Percentiles rank a stretch among this genome's conserved stretches.
These are phyloP conservation scores for Dactylis glomerata DNA, from an alignment of 176 grass and related monocot genomes.

Conservation along the genomic window DNA sequence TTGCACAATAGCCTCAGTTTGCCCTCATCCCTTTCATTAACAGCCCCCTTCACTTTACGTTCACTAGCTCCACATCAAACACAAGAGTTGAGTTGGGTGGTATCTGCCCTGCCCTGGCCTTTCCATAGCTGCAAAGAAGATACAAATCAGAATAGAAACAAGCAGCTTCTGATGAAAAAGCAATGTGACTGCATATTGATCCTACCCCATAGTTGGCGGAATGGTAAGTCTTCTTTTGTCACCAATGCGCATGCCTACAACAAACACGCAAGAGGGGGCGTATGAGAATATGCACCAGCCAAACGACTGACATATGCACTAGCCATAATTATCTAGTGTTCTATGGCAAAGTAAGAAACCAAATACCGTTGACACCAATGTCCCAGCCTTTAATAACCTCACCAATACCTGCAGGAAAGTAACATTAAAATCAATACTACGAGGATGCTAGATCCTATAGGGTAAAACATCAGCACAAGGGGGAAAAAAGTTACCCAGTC, in stretches of 20 bases:
- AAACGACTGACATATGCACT: not conserved
- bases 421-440: not conserved
- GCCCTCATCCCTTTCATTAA: not conserved
- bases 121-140: conserved; percentile 59
- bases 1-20: conserved; percentile 17
- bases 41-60: conserved; percentile 45
- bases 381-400: conserved; percentile 96
- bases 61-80: conserved; percentile 81
- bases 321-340: not conserved
- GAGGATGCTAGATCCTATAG: not conserved
- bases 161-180: not conserved
- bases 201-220: conserved; percentile 82
- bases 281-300: not conserved
- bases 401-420: conserved; percentile 64
- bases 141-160: not conserved
- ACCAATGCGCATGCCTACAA: conserved; percentile 84
- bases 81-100: conserved; percentile 85
- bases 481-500: conserved; percentile 59
- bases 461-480: not conserved
- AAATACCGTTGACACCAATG: conserved; percentile 70
- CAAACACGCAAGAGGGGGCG: not conserved
- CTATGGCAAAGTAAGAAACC: not conserved
- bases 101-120: conserved; percentile 35
- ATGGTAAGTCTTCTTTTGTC: conserved; percentile 87
- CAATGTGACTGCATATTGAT: not conserved